Evolutionary conservation across 805 yeast species (phyloP).

Genomic region (Kuraishia floccosa): DNA sequence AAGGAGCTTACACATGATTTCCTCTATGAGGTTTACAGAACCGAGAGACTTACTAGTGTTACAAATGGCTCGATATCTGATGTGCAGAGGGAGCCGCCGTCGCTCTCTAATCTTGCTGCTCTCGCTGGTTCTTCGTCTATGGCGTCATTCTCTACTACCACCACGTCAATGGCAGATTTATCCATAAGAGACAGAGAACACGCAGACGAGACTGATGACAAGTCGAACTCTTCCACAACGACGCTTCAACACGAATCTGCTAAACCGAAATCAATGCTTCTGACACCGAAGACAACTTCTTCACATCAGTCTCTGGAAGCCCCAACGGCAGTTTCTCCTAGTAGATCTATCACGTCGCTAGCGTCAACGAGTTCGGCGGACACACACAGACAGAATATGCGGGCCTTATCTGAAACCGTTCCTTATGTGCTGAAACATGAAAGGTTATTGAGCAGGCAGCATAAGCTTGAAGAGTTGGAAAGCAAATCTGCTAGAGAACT

Average conservation of each 20-base stretch:
- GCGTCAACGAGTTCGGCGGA: too few species aligned
- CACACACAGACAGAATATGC: too few species aligned
- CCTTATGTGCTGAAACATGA: constrained; percentile 80
- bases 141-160: too few species aligned
- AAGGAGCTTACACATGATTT: constrained; percentile 58
- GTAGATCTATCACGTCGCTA: too few species aligned
- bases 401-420: constrained; percentile 77
- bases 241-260: too few species aligned
- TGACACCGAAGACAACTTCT: too few species aligned
- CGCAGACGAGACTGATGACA: constrained; percentile 1
- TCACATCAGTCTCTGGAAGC: too few species aligned
- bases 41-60: constrained; percentile 48
- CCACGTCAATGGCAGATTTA: constrained; percentile 11
- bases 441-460: constrained; percentile 62
- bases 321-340: too few species aligned
- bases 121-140: constrained; percentile 22
- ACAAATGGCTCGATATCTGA: constrained; percentile 34
- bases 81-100: constrained; percentile 46
- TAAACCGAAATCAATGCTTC: constrained; percentile 4
- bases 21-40: constrained; percentile 52
- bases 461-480: constrained; percentile 69
- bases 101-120: constrained; percentile 54
- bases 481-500: constrained; percentile 67
- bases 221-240: not conserved
- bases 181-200: constrained; percentile 1